These are phyloP conservation scores for Clausena lansium DNA, from an alignment of 345 rosid species.

Conservation along the genomic window DNA sequence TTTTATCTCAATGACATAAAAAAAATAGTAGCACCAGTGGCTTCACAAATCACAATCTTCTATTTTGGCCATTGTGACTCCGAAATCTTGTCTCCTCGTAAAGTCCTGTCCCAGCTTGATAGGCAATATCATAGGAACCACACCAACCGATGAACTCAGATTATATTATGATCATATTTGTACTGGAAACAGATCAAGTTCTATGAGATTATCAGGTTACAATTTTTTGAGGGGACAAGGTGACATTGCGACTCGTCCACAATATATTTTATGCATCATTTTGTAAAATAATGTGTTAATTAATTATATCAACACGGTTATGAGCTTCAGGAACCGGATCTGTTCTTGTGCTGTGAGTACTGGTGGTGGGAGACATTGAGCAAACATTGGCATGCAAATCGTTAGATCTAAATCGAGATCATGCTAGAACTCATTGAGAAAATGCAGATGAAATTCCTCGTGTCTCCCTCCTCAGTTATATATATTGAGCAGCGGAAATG, in stretches of 20 bases:
- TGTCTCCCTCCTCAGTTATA: slow-evolving; percentile 13
- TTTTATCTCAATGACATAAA: not conserved
- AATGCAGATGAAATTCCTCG: slow-evolving; percentile 13
- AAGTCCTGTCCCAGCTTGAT: not conserved
- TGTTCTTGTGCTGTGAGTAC: not conserved
- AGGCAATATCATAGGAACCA: not conserved
- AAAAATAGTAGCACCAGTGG: not conserved
- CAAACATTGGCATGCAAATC: not conserved
- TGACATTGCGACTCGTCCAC: slow-evolving; percentile 12
- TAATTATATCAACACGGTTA: not conserved
- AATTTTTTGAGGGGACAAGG: not conserved
- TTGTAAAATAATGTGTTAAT: not conserved
- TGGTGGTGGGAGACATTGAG: slow-evolving; percentile 8
- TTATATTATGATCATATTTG: not conserved
- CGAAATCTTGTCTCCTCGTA: not conserved
- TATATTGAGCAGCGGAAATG: not conserved
- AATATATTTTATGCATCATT: not conserved
- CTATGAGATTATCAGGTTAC: not conserved
- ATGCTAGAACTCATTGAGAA: not conserved
- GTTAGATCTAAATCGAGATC: slow-evolving; percentile 9
- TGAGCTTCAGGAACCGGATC: slow-evolving; percentile 2
- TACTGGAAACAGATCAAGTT: not conserved
- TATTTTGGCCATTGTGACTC: slow-evolving; percentile 1
- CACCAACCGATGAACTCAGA: not conserved
- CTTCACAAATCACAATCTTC: not conserved